Conservation (phyloP, 306 rosid genomes). For the Carpinus viminea region DNA sequence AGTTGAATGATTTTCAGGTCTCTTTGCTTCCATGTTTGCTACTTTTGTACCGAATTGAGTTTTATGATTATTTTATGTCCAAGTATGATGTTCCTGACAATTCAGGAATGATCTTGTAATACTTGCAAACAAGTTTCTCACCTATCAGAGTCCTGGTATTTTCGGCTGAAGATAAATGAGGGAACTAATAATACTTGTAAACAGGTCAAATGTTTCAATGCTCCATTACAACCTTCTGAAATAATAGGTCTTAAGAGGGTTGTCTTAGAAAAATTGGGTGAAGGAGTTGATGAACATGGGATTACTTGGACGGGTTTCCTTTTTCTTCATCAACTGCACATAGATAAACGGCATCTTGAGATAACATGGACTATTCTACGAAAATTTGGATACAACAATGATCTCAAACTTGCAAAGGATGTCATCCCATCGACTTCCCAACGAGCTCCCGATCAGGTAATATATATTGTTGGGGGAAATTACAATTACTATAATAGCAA, state of each 20-base stretch:
- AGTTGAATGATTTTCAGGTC: constrained; percentile 66
- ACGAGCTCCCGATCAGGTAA: constrained; percentile 86
- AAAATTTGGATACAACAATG: constrained; percentile 94
- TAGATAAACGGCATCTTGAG: constrained; percentile 94
- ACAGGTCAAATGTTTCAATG: constrained; percentile 97
- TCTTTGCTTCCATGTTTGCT: background rate
- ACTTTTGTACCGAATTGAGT: background rate
- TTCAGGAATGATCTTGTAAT: background rate
- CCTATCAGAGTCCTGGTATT: constrained; percentile 1
- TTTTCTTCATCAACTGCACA: constrained; percentile 92
- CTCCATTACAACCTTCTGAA: constrained; percentile 97
- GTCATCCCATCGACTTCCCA: constrained; percentile 62
- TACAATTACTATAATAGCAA: background rate
- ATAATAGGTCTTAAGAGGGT: constrained; percentile 87
- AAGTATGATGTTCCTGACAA: background rate
- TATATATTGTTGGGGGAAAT: constrained; percentile 2
- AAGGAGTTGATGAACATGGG: constrained; percentile 96
- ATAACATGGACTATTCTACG: constrained; percentile 97
- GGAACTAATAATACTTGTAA: constrained; percentile 30
- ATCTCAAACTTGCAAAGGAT: constrained; percentile 83
- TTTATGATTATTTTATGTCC: background rate
- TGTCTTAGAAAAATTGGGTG: constrained; percentile 84
- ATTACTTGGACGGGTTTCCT: constrained; percentile 96
- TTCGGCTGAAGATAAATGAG: constrained; percentile 7
- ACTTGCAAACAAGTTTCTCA: background rate